Base-by-base conservation (phyloP, 495 filamentous ascomycete genomes). In the Alectoria sarmentosa region DNA sequence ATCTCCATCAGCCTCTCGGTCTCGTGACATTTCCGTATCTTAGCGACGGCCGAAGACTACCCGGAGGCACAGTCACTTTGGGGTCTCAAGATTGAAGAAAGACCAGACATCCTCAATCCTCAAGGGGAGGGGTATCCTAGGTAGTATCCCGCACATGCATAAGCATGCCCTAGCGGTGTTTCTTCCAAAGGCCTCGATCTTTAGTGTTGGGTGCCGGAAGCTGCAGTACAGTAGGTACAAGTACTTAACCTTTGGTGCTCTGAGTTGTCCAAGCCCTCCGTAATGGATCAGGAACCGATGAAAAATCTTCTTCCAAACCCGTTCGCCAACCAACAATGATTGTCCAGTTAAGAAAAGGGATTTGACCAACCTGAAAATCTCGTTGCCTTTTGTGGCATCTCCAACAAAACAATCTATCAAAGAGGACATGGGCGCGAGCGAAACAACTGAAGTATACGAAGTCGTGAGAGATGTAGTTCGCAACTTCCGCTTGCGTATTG, bases 81-180 rank as follows among this genome's bases (percentile, higher is more conserved):
- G 26, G 48, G 30, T 34, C 52, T 30, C 36, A 37, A 10, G 36
- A 56, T 8, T 41, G 23, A 32, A 42, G 36, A 41, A 44, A 44
- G 49, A 63, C 38, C 23, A 34, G 49, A 57, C 34, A 8, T 64
- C n/a, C 6, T 26, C 30, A 21, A 8, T 64, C n/a, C 6, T 26
- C 30, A 21, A 21, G 49, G 30, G 44, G 60, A 62, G 41, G 41
- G 52, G 54, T 17, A 34, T 21, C 32, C 44, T 30, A 26, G 42
- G 52, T 54, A 34, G 56, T 42, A 26, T 64, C 52, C 62, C 52
- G 62, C 49, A 15, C 39, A 48, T 64, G 62, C 62, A 64, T 58
- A 48, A 64, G 30, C 21, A 48, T 58, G 39, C 52, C 30, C 26
- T 64, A 64, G 54, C 56, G 54, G 37, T 15, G 11, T 63, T 44